phyloP scores from a whole-genome alignment of 495 filamentous ascomycete species.

The Neurospora intermedia region DNA sequence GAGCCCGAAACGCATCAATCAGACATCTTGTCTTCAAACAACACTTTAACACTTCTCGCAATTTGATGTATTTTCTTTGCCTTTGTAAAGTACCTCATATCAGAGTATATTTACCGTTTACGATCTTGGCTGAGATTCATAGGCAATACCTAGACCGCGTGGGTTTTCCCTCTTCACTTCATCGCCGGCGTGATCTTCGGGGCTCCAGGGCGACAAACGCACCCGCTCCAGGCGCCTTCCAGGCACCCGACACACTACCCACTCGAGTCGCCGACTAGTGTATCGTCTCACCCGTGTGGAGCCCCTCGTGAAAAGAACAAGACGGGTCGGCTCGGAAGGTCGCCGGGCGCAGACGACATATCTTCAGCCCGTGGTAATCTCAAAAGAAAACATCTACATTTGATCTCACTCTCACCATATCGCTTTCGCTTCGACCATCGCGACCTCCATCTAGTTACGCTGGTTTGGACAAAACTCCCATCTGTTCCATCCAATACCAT shows the following conservation, averaged over 20 bases:
- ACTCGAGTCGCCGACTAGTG: background rate
- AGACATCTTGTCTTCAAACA: background rate
- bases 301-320: background rate
- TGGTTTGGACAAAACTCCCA: background rate
- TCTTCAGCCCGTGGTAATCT: background rate
- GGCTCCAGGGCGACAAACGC: background rate
- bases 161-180: background rate
- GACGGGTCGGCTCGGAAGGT: background rate
- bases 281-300: background rate
- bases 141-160: background rate
- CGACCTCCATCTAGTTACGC: background rate
- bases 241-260: background rate
- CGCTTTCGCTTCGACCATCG: background rate
- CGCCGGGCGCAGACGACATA: background rate
- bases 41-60: background rate
- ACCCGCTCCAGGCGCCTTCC: background rate
- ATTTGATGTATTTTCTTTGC: background rate
- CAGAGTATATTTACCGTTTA: background rate
- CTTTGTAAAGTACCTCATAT: background rate
- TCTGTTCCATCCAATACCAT: conserved; percentile 3
- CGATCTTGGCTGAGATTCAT: background rate
- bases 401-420: background rate
- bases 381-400: background rate
- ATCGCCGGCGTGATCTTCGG: background rate
- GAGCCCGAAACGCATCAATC: background rate